Base-by-base conservation (phyloP, 371 early-diverging fungal genomes). In the Synchytrium microbalum region DNA sequence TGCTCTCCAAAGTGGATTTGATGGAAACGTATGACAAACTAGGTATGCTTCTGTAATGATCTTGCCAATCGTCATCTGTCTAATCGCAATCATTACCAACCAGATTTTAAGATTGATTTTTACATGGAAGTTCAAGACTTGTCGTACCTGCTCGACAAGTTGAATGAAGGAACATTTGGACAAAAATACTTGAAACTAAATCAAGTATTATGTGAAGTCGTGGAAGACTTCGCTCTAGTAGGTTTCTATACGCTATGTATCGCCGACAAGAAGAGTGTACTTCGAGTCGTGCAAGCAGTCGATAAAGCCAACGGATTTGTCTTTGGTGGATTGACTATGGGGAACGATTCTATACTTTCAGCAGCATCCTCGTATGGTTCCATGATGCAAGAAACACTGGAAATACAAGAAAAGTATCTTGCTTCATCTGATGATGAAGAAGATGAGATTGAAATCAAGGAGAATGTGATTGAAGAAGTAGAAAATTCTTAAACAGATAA, bases 51-150 rank as follows among this genome's bases (percentile, higher is more conserved):
- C 5, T 31, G 53, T 14, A 29, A 23, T 54, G 32, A 24, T 64
- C 25, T 10, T 3, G 8, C 10, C 25, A 25, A 23, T 32, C n/a
- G n/a, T 13, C 23, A 25, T 65, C 65, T 8, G 14, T 14, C 59
- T 19, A 74, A 87, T 81, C 58, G 13, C 32, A 26, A 5, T 8
- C 33, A 13, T 46, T 24, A 3, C 5, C 24, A 32, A 26, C 10
- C 58, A 69, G 71, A 69, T 1, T 94, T 95, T 73, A 88, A 87
- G 64, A 79, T 96, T 52, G 95, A 95, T 58, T 96, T 85, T 72
- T 96, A 95, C 70, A 95, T 94, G 24, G 90, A 93, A 62, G 96
- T 95, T 2, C 87, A 89, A 79, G 93, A 95, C 73, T 78, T 95
- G 10, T 77, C 78, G 3, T 93, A 92, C 69, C 72, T 97, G 24